Base-by-base conservation (phyloP, 116 monocot species). In the Iris pallida region DNA sequence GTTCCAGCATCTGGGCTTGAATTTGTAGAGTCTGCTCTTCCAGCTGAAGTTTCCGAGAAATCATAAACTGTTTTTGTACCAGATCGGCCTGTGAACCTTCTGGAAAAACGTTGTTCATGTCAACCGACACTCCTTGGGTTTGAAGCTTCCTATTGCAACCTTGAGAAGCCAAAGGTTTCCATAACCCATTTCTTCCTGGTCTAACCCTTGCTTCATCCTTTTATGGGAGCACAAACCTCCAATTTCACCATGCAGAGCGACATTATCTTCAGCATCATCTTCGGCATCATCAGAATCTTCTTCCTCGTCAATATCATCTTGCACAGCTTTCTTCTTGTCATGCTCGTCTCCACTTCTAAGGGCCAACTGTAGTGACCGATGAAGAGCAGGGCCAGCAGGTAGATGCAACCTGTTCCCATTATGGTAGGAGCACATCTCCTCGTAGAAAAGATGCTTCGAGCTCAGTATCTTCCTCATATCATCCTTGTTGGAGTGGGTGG, bases 391-490 rank as follows among this genome's bases (percentile, higher is more conserved):
- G 66, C 91, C 88, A 42, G 81, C 68, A 53, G 95, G 95, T 46
- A 95, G 74, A 76, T 88, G 86, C 70, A 88, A 47, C 51, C 88
- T 76, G 60, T 91, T 95, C 7, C 84, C 65, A 44, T 95, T 95
- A 58, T 95, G 95, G 53, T 88, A 95, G 2, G 95, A 95, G 69
- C 95, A 95, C 95, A 95, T 91, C 67, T 95, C 95, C 44, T 95
- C 95, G 41, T 95, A 95, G 62, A 95, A 95, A 49, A 95, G 82
- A 64, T 95, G 91, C 74, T 95, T 95, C 7, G 95, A 95, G 59
- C 78, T 84, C 73, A 95, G 73, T 45, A 95, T 91, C 76, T 95
- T 95, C 69, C 80, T 86, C 12, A 75, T 88, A 70, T 88, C 88
- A 17, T 95, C 95, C 72, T 95, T 95, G 43, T n/a, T n/a, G n/a